phyloP scores from a whole-genome alignment of 306 rosid species.

The Coriaria nepalensis region DNA sequence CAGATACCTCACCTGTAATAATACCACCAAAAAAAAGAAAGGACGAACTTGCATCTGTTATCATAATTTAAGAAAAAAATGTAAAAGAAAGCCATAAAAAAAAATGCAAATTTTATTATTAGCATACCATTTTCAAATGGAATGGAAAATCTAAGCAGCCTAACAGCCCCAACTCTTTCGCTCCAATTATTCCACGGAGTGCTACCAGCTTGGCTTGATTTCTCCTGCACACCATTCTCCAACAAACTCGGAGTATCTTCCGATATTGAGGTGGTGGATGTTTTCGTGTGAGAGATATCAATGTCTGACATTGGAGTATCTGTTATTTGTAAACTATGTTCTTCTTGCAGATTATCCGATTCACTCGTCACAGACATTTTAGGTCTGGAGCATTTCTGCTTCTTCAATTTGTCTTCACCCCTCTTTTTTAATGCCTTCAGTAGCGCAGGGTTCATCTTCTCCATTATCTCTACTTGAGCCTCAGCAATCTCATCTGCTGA shows the following conservation, averaged over 20 bases:
- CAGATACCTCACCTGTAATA: conserved; percentile 13
- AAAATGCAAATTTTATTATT: too few species aligned
- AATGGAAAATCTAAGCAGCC: conserved; percentile 66
- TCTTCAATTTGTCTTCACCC: conserved; percentile 49
- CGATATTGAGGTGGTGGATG: conserved; percentile 13
- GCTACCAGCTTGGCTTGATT: conserved; percentile 22
- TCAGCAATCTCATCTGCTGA: conserved; percentile 57
- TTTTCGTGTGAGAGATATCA: conserved; percentile 12
- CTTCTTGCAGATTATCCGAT: conserved; percentile 18
- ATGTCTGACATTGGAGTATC: conserved; percentile 14
- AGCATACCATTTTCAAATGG: conserved; percentile 23
- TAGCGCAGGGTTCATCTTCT: conserved; percentile 49
- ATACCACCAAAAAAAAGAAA: too few species aligned
- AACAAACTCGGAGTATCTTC: conserved; percentile 10
- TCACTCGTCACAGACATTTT: conserved; percentile 19
- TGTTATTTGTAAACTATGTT: conserved; percentile 20
- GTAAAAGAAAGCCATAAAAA: neutral
- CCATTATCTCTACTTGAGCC: conserved; percentile 69
- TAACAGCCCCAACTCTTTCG: conserved; percentile 61
- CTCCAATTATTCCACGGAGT: conserved; percentile 81
- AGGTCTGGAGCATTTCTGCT: conserved; percentile 15
- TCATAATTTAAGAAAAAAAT: too few species aligned
- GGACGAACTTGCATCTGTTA: too few species aligned
- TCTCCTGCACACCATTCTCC: conserved; percentile 19
- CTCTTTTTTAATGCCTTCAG: conserved; percentile 46